Evolutionary conservation across 106 monocot species (phyloP).

Genomic region (Hemerocallis citrina): DNA sequence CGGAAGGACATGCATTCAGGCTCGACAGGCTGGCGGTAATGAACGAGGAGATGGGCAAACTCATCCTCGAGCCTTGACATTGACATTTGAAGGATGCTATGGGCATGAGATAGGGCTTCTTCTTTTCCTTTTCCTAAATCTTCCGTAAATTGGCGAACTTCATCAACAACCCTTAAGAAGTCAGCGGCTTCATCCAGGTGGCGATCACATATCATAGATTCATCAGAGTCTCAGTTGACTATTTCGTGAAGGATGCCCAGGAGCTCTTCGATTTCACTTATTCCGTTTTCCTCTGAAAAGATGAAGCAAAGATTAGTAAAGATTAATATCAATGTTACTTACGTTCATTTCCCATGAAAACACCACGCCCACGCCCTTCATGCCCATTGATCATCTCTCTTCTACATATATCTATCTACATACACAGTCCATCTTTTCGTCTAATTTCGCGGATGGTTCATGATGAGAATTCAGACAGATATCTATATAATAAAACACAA

Average conservation of each 20-base stretch:
- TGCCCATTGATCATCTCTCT: no score
- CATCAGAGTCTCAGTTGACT: conserved; percentile 28
- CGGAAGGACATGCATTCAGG: conserved; percentile 44
- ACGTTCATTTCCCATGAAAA: no score
- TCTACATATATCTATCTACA: no score
- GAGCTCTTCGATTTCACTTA: conserved; percentile 12
- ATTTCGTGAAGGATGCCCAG: conserved; percentile 28
- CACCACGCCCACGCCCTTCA: no score
- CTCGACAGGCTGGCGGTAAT: conserved; percentile 29
- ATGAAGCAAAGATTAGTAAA: no score
- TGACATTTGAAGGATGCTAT: conserved; percentile 40
- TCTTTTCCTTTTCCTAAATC: not conserved
- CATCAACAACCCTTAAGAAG: conserved; percentile 25
- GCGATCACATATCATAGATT: conserved; percentile 28
- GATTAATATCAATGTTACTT: no score
- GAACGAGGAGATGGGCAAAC: conserved; percentile 41
- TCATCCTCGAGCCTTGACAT: conserved; percentile 69
- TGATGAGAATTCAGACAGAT: no score
- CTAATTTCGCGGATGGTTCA: no score
- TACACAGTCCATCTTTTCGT: no score
- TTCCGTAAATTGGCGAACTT: conserved; percentile 35
- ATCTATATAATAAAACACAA: no score
- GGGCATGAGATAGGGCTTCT: conserved; percentile 15
- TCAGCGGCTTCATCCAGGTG: conserved; percentile 29
- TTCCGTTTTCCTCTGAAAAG: conserved; percentile 15